phyloP scores from a whole-genome alignment of 2,329 filamentous ascomycete genomes.

The Venturia effusa region DNA sequence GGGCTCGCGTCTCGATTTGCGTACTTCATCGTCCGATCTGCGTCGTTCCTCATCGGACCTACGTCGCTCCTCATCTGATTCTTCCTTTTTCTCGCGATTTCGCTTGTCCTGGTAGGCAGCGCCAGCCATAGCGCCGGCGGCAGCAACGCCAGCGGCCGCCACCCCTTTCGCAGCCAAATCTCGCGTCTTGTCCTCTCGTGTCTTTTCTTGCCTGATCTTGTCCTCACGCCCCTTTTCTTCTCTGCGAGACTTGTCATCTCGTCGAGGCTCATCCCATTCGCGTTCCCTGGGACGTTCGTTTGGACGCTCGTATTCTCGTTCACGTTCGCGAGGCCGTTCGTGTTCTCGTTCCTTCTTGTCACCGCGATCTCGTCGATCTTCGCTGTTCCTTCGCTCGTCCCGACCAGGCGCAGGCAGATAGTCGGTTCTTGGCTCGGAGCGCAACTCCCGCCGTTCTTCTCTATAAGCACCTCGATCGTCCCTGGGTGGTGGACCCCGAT shows the following conservation, averaged over 20 bases:
- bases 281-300: constrained; percentile 14
- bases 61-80: constrained; percentile 19
- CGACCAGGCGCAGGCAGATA: not conserved
- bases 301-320: constrained; percentile 17
- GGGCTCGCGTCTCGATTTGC: constrained; percentile 25
- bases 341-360: constrained; percentile 13
- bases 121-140: constrained; percentile 3
- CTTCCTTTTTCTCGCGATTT: constrained; percentile 23
- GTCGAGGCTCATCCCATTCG: constrained; percentile 16
- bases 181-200: constrained; percentile 2
- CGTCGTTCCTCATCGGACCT: constrained; percentile 6
- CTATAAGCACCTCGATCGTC: not conserved
- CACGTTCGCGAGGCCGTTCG: constrained; percentile 16
- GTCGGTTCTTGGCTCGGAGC: not conserved
- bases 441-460: not conserved
- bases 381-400: constrained; percentile 15
- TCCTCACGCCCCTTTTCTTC: constrained; percentile 10
- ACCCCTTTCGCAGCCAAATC: constrained; percentile 1
- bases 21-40: not conserved
- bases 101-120: not conserved
- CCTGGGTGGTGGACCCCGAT: not conserved
- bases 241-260: constrained; percentile 22
- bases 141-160: constrained; percentile 5
- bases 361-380: constrained; percentile 19
- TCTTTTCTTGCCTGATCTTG: constrained; percentile 7